A percentile compares a stretch with the other conserved stretches of the same genome.
These are phyloP conservation scores for Lophiostoma macrostomum DNA, from an alignment of 495 filamentous ascomycete species.

Conservation along the genomic window DNA sequence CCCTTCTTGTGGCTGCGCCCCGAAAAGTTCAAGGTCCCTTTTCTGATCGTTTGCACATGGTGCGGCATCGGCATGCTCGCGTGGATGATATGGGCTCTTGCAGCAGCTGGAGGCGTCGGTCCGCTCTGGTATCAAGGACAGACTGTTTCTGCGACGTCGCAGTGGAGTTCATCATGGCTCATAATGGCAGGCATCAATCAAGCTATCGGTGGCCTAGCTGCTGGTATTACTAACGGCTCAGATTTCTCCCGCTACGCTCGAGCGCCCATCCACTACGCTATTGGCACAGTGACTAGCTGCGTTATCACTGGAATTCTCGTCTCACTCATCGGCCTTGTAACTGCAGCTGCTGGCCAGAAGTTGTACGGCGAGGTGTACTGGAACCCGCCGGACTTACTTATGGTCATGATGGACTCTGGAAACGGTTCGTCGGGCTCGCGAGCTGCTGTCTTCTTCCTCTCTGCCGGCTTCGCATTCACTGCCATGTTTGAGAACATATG, in stretches of 20 bases:
- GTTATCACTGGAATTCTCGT: conserved; percentile 16
- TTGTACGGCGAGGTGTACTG: conserved; percentile 45
- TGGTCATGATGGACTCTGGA: conserved; percentile 26
- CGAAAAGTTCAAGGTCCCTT: conserved; percentile 45
- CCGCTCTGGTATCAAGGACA: conserved; percentile 30
- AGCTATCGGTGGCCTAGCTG: conserved; percentile 36
- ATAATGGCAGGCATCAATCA: conserved; percentile 44
- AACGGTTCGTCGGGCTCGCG: conserved; percentile 18
- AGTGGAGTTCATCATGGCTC: conserved; percentile 32
- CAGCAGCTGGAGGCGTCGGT: conserved; percentile 39
- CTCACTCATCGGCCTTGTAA: conserved; percentile 38
- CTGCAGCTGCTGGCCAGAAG: conserved; percentile 37
- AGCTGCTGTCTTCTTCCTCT: conserved; percentile 26
- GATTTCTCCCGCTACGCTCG: conserved; percentile 43
- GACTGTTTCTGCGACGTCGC: conserved; percentile 30
- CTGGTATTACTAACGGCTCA: conserved; percentile 44
- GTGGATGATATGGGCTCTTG: conserved; percentile 45
- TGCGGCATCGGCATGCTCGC: conserved; percentile 36
- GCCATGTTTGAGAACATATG: conserved; percentile 28
- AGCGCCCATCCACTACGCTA: conserved; percentile 34
- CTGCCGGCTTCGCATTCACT: conserved; percentile 22
- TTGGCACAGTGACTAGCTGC: conserved; percentile 32
- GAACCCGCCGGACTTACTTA: conserved; percentile 23
- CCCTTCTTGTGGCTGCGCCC: conserved; percentile 44
- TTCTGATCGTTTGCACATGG: conserved; percentile 35